Percentiles rank a stretch among this genome's conserved stretches.
Evolutionary conservation across 129 eudicot genomes (phyloP).

Genomic region (Solidago caesia): DNA sequence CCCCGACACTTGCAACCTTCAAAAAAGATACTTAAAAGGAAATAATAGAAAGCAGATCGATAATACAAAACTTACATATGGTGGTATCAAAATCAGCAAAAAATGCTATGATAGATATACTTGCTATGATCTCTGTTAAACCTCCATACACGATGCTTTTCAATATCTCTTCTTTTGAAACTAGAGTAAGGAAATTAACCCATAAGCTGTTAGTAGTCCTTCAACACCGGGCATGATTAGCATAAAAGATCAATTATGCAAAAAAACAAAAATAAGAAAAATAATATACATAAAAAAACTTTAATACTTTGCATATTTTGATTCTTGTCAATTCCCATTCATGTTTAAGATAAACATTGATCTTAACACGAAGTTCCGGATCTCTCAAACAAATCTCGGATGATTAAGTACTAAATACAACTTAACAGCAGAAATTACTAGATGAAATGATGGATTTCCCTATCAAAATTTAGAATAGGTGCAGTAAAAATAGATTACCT

Average conservation of each 20-base stretch:
- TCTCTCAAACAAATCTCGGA: too few relatives aligned
- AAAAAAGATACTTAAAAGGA: not conserved
- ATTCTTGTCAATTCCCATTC: too few relatives aligned
- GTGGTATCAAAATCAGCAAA: not conserved
- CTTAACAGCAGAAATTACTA: too few relatives aligned
- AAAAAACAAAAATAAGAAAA: too few relatives aligned
- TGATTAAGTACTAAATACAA: too few relatives aligned
- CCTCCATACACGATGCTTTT: constrained; percentile 10
- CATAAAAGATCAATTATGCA: too few relatives aligned
- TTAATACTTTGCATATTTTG: too few relatives aligned
- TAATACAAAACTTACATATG: not conserved
- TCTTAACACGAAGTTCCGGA: too few relatives aligned
- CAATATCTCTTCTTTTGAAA: not conserved
- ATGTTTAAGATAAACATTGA: too few relatives aligned
- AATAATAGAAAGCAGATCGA: not conserved
- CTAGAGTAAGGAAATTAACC: not conserved
- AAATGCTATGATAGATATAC: not conserved
- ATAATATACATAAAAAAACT: too few relatives aligned
- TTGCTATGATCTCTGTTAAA: constrained; percentile 2
- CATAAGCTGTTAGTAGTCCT: not conserved
- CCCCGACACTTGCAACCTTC: too few relatives aligned
- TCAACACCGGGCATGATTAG: not conserved
- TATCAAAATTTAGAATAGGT: not conserved
- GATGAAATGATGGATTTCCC: not conserved
- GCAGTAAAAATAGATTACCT: not conserved